Conservation (phyloP, 805 yeast genomes). For the Saccharomycopsis sp. region DNA sequence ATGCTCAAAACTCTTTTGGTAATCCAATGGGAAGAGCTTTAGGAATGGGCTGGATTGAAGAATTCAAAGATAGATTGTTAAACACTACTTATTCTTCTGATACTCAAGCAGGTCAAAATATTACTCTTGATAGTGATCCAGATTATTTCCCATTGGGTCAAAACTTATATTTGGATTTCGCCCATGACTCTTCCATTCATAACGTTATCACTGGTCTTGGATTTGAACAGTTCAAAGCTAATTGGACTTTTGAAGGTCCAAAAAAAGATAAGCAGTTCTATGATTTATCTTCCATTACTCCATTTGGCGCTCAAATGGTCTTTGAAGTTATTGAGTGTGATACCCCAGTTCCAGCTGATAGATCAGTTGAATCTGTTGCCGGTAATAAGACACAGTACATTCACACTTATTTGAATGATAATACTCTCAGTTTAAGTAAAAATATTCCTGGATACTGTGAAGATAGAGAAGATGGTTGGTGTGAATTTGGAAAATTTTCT, state of each 20-base stretch:
- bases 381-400: conserved; percentile 11
- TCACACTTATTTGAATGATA: conserved; percentile 18
- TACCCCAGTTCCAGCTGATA: conserved; percentile 13
- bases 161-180: conserved; percentile 55
- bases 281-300: conserved; percentile 16
- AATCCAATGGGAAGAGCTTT: conserved; percentile 43
- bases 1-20: conserved; percentile 57
- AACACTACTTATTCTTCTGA: conserved; percentile 38
- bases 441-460: conserved; percentile 17
- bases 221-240: conserved; percentile 23
- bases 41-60: conserved; percentile 47
- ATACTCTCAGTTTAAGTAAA: conserved; percentile 16
- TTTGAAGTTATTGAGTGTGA: conserved; percentile 19
- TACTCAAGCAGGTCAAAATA: conserved; percentile 37
- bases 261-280: conserved; percentile 1
- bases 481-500: conserved; percentile 16
- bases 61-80: conserved; percentile 29
- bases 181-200: conserved; percentile 65
- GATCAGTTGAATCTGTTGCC: conserved; percentile 1
- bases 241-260: conserved; percentile 2
- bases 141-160: conserved; percentile 31
- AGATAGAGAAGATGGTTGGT: conserved; percentile 20
- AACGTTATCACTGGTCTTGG: conserved; percentile 58
- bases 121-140: conserved; percentile 25
- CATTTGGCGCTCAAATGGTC: conserved; percentile 17